Percentiles rank a stretch among this genome's conserved stretches.
These are phyloP conservation scores for Hanseniaspora vineae DNA, from an alignment of 805 yeast species.

Conservation along the genomic window DNA sequence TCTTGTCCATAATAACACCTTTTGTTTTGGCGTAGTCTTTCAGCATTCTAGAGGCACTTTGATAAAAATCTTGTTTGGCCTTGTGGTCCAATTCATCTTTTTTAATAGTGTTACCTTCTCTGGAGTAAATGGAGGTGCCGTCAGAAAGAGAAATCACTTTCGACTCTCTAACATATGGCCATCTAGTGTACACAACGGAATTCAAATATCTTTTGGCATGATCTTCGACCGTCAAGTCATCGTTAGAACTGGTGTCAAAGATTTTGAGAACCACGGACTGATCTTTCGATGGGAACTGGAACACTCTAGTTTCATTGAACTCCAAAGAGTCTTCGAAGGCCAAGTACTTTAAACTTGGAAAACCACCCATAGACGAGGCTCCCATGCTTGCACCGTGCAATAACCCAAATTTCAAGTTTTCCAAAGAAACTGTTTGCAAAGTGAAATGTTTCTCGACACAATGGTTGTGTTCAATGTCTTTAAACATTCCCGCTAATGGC, in stretches of 20 bases:
- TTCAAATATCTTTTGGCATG: conserved; percentile 52
- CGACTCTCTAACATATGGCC: conserved; percentile 88
- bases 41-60: conserved; percentile 27
- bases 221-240: conserved; percentile 46
- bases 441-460: conserved; percentile 52
- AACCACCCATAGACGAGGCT: conserved; percentile 66
- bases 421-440: conserved; percentile 34
- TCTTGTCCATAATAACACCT: conserved; percentile 47
- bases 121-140: conserved; percentile 31
- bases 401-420: conserved; percentile 39
- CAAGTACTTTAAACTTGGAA: conserved; percentile 70
- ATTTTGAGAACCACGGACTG: conserved; percentile 65
- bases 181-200: conserved; percentile 56
- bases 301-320: conserved; percentile 56
- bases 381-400: conserved; percentile 59
- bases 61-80: conserved; percentile 35
- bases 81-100: conserved; percentile 1
- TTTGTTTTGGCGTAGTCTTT: conserved; percentile 34
- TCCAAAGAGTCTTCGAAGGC: conserved; percentile 44
- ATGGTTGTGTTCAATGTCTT: conserved; percentile 66
- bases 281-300: conserved; percentile 74
- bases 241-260: conserved; percentile 34
- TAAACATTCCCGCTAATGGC: conserved; percentile 64
- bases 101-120: conserved; percentile 9
- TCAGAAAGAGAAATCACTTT: conserved; percentile 53